Evolutionary conservation across 2,329 filamentous ascomycete species (phyloP), one percentile per base, ranked within the genome.

Genomic region (Myrmaecium sp.): DNA sequence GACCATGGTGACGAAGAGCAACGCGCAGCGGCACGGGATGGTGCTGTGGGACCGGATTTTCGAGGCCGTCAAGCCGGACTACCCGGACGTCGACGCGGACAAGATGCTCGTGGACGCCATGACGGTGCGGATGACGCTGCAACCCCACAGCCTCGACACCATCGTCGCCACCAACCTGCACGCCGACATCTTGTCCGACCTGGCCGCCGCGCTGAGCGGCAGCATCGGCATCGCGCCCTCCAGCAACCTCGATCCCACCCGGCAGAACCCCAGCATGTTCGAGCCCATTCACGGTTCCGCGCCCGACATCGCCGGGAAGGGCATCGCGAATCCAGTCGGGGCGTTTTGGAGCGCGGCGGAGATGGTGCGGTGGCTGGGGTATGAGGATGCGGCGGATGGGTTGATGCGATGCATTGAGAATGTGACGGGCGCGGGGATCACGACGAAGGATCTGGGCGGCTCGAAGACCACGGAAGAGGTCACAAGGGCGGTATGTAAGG

Each of bases 311-410:
- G 66, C 65, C 1, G 69, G 72, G 3, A 64, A 68, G 38, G 69
- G 68, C 0, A 54, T 69, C 15, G 67, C 69, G 1, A 74, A 74
- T 39, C 69, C 70, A 0, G 58, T 76, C 0, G 71, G 64, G 5
- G 72, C 70, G 5, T 74, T 76, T 43, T 78, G 73, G 74, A 73
- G 70, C 1, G 71, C 67, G 0, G 69, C 71, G 4, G 74, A 76
- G 55, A 69, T 80, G 66, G 56, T 75, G 8, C 51, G 60, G 21
- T 74, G 71, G 62, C 44, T 76, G n/a, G 70, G 70, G 0, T 52
- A 70, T 31, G 57, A 62, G 17, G 53, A 60, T 3, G 69, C 68
- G 0, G 66, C 69, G 0, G 60, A 65, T 30, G 49, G 52, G 22
- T 49, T 76, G 13, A 62, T 76, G 50, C 55, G 62, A 25, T 63